Conservation (phyloP, 2,329 filamentous ascomycete species). For the Trichoderma hamatum region DNA sequence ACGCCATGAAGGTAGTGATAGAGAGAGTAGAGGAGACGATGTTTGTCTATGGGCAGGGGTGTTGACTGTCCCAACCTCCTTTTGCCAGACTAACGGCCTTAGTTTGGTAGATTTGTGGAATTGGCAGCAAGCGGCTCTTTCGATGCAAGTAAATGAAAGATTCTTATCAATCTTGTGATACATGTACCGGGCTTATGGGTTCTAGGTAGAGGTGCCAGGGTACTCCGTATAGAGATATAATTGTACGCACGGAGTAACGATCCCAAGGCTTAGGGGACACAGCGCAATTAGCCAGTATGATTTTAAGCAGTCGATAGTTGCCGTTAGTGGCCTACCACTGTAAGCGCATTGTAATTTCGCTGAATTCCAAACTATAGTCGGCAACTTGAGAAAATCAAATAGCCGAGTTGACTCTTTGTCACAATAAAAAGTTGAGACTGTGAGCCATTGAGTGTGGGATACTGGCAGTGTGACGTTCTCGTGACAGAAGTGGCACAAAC, state of each 20-base stretch:
- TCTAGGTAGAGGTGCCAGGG: neutral
- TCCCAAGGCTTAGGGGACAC: neutral
- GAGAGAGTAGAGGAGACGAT: constrained; percentile 32
- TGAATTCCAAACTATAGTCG: neutral
- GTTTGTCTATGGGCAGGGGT: neutral
- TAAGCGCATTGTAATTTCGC: neutral
- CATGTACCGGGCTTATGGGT: neutral
- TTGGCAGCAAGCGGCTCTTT: neutral
- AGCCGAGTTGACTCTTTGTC: neutral
- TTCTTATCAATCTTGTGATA: neutral
- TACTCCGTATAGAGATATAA: neutral
- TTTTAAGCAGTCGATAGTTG: constrained; percentile 2
- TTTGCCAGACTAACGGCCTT: neutral
- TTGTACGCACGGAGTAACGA: neutral
- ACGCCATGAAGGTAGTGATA: constrained; percentile 37
- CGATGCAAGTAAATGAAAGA: neutral
- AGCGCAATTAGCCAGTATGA: constrained; percentile 18
- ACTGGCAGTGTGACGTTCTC: too few relatives aligned
- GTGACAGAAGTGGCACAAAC: neutral
- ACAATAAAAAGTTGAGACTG: neutral
- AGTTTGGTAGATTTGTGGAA: neutral
- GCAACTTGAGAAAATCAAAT: constrained; percentile 2
- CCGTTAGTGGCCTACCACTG: neutral
- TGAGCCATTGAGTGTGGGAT: too few relatives aligned
- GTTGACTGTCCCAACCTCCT: neutral